These are phyloP conservation scores for Crataegus laevigata DNA, from an alignment of 306 rosid species.

Conservation along the genomic window DNA sequence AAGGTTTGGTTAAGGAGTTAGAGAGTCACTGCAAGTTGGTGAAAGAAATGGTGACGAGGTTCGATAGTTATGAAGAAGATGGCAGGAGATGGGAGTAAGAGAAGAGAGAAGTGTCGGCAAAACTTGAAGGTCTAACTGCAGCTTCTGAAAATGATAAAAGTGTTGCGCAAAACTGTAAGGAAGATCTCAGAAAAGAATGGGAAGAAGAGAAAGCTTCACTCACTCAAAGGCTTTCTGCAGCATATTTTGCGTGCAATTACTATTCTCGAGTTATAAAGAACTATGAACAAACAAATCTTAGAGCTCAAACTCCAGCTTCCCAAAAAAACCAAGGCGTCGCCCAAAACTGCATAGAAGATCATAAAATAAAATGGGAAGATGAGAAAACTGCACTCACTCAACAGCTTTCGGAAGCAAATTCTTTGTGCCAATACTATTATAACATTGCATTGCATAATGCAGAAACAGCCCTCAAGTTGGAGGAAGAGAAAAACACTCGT, in stretches of 20 bases:
- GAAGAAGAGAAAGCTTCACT: background rate
- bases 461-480: background rate
- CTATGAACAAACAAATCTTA: too few species aligned
- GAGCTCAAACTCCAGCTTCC: too few species aligned
- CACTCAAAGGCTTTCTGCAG: background rate
- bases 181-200: background rate
- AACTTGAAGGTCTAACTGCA: background rate
- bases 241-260: background rate
- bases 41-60: background rate
- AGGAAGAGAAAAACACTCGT: background rate
- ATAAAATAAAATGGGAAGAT: background rate
- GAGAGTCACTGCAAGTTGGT: background rate
- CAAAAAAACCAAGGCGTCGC: too few species aligned
- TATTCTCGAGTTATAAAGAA: background rate
- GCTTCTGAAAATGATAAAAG: background rate
- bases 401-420: background rate
- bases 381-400: background rate
- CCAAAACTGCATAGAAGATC: too few species aligned
- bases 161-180: background rate
- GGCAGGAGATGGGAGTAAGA: background rate
- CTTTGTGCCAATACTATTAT: background rate
- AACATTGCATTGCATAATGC: background rate
- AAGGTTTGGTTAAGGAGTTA: background rate
- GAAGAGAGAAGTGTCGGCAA: background rate
- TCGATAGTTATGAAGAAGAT: background rate